These are phyloP conservation scores for Macrolepiota albuminosa DNA, from an alignment of 768 basidiomycete genomes.

Conservation along the genomic window DNA sequence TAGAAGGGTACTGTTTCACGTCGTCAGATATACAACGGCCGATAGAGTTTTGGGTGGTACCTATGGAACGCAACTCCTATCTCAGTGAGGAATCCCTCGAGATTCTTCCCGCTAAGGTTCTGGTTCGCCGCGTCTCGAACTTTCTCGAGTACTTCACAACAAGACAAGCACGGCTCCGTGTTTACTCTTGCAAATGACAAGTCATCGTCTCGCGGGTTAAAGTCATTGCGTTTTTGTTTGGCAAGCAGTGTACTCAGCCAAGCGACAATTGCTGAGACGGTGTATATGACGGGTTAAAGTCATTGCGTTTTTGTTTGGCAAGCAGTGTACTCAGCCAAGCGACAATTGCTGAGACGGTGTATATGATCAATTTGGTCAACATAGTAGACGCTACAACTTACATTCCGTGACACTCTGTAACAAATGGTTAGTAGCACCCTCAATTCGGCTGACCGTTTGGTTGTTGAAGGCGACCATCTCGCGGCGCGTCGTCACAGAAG, in stretches of 20 bases:
- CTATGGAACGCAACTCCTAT: conserved; percentile 93
- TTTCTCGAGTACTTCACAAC: conserved; percentile 81
- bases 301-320: conserved; percentile 89
- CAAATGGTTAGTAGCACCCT: conserved; percentile 75
- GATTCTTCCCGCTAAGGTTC: conserved; percentile 87
- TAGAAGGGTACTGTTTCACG: conserved; percentile 62
- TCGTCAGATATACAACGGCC: neutral
- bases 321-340: conserved; percentile 74
- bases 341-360: conserved; percentile 49
- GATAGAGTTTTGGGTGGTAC: conserved; percentile 26
- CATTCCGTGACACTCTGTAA: conserved; percentile 81
- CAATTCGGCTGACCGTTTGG: conserved; percentile 79
- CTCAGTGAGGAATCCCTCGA: conserved; percentile 89
- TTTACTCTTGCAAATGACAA: conserved; percentile 91
- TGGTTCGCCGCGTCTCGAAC: conserved; percentile 72
- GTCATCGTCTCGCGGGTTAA: conserved; percentile 96
- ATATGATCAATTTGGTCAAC: neutral
- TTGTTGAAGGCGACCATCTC: conserved; percentile 94
- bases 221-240: conserved; percentile 95
- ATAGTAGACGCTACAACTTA: conserved; percentile 28
- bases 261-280: conserved; percentile 52
- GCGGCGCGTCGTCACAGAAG: conserved; percentile 80
- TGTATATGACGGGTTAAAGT: conserved; percentile 72
- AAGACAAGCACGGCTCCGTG: conserved; percentile 86
- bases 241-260: conserved; percentile 75